These are phyloP conservation scores for Blakeslea trispora DNA, from an alignment of 371 early-diverging fungal species.

Conservation along the genomic window DNA sequence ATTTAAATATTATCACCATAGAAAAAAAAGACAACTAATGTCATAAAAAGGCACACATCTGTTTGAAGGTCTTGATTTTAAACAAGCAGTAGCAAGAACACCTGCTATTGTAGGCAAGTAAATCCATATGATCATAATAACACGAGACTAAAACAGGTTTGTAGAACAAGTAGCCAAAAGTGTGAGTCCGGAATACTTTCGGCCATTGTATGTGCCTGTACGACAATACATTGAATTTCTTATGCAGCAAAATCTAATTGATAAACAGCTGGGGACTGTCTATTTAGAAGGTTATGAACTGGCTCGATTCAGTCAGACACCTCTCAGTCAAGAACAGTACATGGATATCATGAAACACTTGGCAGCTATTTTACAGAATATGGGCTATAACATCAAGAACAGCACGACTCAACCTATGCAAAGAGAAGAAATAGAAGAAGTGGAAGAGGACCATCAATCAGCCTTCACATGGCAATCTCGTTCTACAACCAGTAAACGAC, in stretches of 20 bases:
- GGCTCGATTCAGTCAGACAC: constrained; percentile 52
- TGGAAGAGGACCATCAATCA: not conserved
- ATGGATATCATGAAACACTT: constrained; percentile 50
- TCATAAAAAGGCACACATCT: constrained; percentile 30
- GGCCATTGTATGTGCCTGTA: constrained; percentile 55
- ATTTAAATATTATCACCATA: too few relatives aligned
- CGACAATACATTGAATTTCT: constrained; percentile 62
- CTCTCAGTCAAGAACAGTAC: constrained; percentile 40
- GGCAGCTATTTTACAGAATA: constrained; percentile 45
- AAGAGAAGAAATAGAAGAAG: not conserved
- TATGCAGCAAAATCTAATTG: constrained; percentile 48
- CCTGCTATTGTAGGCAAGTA: constrained; percentile 60
- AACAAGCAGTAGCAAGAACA: constrained; percentile 65
- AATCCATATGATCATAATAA: too few relatives aligned
- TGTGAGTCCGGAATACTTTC: constrained; percentile 39
- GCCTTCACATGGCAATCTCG: constrained; percentile 1
- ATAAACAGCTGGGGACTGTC: constrained; percentile 46
- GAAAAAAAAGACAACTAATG: constrained; percentile 1
- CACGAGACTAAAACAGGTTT: not conserved
- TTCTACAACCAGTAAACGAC: constrained; percentile 7
- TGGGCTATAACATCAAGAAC: constrained; percentile 35
- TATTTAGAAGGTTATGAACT: constrained; percentile 62
- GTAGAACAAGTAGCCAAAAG: constrained; percentile 56
- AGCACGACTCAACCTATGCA: constrained; percentile 3
- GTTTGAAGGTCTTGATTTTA: constrained; percentile 63